Percentiles rank a stretch among this genome's conserved stretches.
These are phyloP conservation scores for Diplocarpon rosae DNA, from an alignment of 2,329 filamentous ascomycete genomes.

Conservation along the genomic window DNA sequence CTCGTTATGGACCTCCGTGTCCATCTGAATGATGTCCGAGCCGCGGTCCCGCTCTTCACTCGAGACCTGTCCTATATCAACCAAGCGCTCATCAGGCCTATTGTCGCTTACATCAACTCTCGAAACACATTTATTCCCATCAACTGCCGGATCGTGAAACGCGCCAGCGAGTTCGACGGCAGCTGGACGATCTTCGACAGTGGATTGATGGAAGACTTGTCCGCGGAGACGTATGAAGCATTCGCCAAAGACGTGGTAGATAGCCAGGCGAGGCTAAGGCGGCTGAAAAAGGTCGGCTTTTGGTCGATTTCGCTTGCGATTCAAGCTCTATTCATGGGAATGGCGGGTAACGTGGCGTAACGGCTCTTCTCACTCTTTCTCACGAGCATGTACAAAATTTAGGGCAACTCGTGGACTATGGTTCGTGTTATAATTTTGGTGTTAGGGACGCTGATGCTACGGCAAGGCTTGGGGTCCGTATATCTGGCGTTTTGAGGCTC, in stretches of 20 bases:
- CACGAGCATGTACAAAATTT: constrained; percentile 18
- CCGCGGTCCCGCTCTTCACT: constrained; percentile 85
- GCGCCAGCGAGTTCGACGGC: constrained; percentile 79
- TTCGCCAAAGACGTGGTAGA: constrained; percentile 88
- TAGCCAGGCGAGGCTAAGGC: constrained; percentile 71
- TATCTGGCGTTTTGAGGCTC: constrained; percentile 1
- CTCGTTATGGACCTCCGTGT: constrained; percentile 92
- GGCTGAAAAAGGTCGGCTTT: constrained; percentile 91
- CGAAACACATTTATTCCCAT: constrained; percentile 93
- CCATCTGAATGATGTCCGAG: constrained; percentile 88
- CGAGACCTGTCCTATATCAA: constrained; percentile 90
- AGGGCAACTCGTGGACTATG: neutral
- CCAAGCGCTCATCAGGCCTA: constrained; percentile 86
- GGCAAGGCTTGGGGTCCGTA: constrained; percentile 1
- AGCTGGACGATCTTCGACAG: constrained; percentile 93
- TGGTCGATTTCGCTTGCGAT: constrained; percentile 91
- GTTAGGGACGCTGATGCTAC: constrained; percentile 4
- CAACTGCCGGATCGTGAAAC: constrained; percentile 87
- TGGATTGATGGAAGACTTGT: constrained; percentile 86
- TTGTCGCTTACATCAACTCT: constrained; percentile 96
- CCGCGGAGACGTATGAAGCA: constrained; percentile 86
- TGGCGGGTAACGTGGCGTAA: constrained; percentile 68
- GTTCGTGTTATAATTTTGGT: neutral
- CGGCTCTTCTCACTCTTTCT: constrained; percentile 11
- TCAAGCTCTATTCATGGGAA: constrained; percentile 88